Evolutionary conservation across 2,329 filamentous ascomycete genomes (phyloP).

Genomic region (Exutisphaerella laricina): DNA sequence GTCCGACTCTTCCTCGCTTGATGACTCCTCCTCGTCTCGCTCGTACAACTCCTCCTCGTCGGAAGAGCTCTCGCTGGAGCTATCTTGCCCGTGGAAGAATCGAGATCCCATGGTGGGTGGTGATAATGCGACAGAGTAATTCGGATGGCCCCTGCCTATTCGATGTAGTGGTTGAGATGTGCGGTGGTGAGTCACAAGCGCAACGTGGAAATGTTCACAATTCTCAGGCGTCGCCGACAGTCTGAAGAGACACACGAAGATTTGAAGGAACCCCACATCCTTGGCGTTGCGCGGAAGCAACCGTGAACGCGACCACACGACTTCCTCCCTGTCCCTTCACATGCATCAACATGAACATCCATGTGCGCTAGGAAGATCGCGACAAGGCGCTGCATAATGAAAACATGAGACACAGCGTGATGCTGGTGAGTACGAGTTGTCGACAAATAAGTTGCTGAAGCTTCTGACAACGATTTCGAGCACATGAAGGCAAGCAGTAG

Average conservation of each 20-base stretch:
- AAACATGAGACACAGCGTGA: too few species aligned
- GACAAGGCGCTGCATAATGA: too few species aligned
- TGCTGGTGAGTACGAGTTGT: too few species aligned
- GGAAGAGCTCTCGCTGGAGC: slow-evolving; percentile 87
- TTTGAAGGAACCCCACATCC: background rate
- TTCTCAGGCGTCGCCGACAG: slow-evolving; percentile 1
- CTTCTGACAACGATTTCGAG: too few species aligned
- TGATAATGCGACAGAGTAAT: slow-evolving; percentile 5
- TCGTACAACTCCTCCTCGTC: slow-evolving; percentile 95
- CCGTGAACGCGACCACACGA: background rate
- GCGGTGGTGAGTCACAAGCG: slow-evolving; percentile 5
- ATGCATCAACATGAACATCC: too few species aligned
- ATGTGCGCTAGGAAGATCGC: too few species aligned
- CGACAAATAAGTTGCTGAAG: too few species aligned
- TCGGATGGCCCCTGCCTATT: slow-evolving; percentile 15
- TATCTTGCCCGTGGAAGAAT: slow-evolving; percentile 95
- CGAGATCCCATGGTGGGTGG: slow-evolving; percentile 53
- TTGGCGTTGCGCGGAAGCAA: background rate
- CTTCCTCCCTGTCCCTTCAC: too few species aligned
- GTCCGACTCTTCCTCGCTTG: slow-evolving; percentile 34
- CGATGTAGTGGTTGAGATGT: slow-evolving; percentile 1
- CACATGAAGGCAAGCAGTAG: too few species aligned
- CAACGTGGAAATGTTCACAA: slow-evolving; percentile 2
- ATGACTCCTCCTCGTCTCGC: slow-evolving; percentile 61
- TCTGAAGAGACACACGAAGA: slow-evolving; percentile 1